Base-by-base conservation (phyloP, 2,329 filamentous ascomycete genomes). In the Scorias spongiosa region DNA sequence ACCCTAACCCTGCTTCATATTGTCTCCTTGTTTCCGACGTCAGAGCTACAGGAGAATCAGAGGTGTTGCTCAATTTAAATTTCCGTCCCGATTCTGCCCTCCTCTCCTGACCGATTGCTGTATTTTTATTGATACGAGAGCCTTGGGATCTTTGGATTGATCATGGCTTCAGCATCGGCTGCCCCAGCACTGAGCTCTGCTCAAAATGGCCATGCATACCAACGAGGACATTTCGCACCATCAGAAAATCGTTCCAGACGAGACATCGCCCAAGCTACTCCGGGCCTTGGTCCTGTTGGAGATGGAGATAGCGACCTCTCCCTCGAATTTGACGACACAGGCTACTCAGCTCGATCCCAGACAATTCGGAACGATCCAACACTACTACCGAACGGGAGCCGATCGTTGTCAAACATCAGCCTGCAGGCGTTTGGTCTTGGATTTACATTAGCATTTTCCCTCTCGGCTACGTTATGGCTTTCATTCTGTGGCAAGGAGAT, bases 361-460 rank as follows among this genome's bases (percentile, higher is more conserved):
- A 5, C 11, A 3, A 4, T 40, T 14, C 48, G 51, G 12, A 49
- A 51, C 41, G 59, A 63, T 44, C 46, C 49, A 10, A 52, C 54
- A 11, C 63, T 69, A 46, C 63, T 61, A 17, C 66, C 66, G 1
- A 56, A 57, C 41, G 64, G 66, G 43, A 57, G 59, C 39, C 65
- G 67, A 43, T 67, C 67, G 20, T 63, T 70, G 15, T 64, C 66
- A 17, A 63, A 62, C 51, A 71, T 72, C 49, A 62, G 63, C 20
- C 44, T 66, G 9, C 67, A 68, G 28, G 63, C 66, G 42, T 71
- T 70, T 50, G 50, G 57, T 39, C 52, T 71, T 1, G 69, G 69
- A 15, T 50, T 58, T 29, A 50, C 55, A n/a, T 53, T 66, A 18
- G 54, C 62, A 1, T 41, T 58, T 10, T 58, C 63, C 39, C 43